Conservation (phyloP, 768 basidiomycete species). For the Candolleomyces aberdarensis region DNA sequence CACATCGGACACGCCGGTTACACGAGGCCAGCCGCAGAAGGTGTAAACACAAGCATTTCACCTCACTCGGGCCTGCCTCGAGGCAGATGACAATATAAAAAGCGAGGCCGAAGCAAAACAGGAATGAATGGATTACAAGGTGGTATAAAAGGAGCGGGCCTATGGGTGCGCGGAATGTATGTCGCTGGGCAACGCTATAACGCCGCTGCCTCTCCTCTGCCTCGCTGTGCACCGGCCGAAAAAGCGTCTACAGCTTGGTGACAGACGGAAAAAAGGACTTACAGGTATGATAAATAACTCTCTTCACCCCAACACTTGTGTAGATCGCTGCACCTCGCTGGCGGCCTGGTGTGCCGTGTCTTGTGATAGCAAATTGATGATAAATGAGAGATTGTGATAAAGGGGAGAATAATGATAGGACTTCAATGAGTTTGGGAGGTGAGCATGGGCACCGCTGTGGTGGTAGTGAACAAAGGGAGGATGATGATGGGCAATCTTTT, state of each 20-base stretch:
- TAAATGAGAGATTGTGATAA: not conserved
- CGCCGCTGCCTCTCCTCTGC: not conserved
- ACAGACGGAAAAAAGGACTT: not conserved
- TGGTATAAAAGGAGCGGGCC: not conserved
- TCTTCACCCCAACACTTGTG: not conserved
- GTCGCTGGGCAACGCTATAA: not conserved
- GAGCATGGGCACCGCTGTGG: not conserved
- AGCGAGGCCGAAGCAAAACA: not conserved
- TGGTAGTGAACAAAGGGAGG: slow-evolving; percentile 1
- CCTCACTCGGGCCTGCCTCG: not conserved
- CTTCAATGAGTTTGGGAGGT: not conserved
- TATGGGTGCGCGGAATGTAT: not conserved
- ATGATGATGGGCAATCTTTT: not conserved
- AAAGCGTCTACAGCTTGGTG: not conserved
- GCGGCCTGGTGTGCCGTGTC: not conserved
- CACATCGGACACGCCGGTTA: not conserved
- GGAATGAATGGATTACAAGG: not conserved
- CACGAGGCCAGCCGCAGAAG: not conserved
- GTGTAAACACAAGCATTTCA: not conserved
- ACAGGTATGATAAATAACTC: slow-evolving; percentile 1
- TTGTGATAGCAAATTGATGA: not conserved
- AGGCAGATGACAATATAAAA: slow-evolving; percentile 1
- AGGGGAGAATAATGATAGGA: not conserved
- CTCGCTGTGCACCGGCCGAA: not conserved
- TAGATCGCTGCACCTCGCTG: not conserved